Evolutionary conservation across 148 eudicot genomes (phyloP), one percentile per base, ranked within the genome.

Genomic region (Persicaria maculosa): DNA sequence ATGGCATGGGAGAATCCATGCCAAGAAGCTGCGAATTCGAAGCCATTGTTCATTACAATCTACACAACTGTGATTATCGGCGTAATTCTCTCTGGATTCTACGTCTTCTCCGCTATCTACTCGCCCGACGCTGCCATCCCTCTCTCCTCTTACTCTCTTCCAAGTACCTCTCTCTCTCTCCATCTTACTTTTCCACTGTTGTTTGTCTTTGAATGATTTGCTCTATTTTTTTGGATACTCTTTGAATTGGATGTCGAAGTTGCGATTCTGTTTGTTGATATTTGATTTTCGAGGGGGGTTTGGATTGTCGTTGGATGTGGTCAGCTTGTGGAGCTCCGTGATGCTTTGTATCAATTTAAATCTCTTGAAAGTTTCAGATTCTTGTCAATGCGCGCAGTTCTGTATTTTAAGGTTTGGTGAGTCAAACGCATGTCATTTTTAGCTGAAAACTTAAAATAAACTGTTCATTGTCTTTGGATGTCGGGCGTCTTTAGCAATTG

Each of bases 71-170:
- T 91, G 20, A 46, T 94, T 15, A 15, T 85, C 48, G 98, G 97
- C 64, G 80, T 91, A 4, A 9, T 94, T 10, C 62, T 90, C 55
- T 90, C 98, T 7, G 85, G 88, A 9, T 47, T 90, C 45, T 91
- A 88, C 70, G 96, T 94, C 11, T 88, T 91, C 74, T 94, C 98
- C 76, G 89, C 97, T 7, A 68, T 91, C 47, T 88, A 85, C 81
- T 85, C 91, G 22, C 59, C 89, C 44, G 76, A 73, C 50, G 77
- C 80, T 71, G 6, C 79, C n/a, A 20, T 82, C 57, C 74, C 88
- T 47, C 58, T 76, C 67, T 59, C 80, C 17, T 52, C 84, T 82
- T 82, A 72, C 1, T 9, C 72, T 73, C 17, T 70, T 46, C 7
- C 53, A 46, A 25, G 73, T 70, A 69, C 47, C 50, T 68, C 25